Conservation (phyloP, 345 rosid genomes). For the Salix purpurea region DNA sequence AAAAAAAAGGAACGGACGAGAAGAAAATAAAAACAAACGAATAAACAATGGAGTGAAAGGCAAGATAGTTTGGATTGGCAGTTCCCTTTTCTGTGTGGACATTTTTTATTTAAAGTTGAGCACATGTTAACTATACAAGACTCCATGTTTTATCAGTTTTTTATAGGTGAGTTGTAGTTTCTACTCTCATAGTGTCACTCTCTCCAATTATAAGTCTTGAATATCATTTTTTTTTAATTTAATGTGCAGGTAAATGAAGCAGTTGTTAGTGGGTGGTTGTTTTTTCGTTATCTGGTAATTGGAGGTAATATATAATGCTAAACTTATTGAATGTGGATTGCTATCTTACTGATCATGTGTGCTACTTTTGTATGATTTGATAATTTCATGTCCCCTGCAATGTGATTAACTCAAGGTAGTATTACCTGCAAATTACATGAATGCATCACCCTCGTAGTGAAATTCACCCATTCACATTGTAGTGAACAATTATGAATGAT, state of each 20-base stretch:
- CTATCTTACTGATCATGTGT: neutral
- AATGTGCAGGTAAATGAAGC: conserved; percentile 85
- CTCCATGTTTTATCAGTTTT: neutral
- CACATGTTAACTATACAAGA: too few species aligned
- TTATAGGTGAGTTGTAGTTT: neutral
- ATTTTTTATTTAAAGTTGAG: neutral
- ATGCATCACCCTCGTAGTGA: neutral
- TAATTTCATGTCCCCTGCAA: neutral
- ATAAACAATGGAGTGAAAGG: neutral
- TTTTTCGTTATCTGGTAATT: conserved; percentile 94
- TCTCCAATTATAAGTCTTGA: neutral
- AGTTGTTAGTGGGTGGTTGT: conserved; percentile 94
- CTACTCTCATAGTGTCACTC: neutral
- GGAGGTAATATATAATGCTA: conserved; percentile 61
- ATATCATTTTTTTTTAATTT: neutral
- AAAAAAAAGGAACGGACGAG: neutral
- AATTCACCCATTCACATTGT: neutral
- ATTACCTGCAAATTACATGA: neutral
- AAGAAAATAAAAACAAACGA: neutral
- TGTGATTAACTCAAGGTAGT: neutral
- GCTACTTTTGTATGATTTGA: neutral
- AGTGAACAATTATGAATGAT: neutral
- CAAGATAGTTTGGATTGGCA: neutral
- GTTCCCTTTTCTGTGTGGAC: neutral
- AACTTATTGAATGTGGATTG: neutral